phyloP scores from a whole-genome alignment of 148 eudicot species.

The Nepenthes mirabilis region DNA sequence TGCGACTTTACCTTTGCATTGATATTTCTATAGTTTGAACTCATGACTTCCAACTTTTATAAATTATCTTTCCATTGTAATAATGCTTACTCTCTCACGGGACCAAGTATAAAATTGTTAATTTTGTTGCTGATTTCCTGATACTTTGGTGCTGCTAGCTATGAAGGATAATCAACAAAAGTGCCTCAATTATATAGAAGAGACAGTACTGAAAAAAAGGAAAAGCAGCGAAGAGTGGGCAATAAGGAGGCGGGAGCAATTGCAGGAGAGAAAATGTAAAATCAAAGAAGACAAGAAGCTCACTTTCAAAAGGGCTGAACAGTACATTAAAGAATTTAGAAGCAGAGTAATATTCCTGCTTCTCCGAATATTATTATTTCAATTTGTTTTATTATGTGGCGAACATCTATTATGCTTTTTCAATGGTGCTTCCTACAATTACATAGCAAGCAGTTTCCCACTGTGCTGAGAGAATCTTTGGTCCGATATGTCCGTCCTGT shows the following conservation, averaged over 20 bases:
- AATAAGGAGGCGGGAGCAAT: slow-evolving; percentile 51
- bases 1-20: too few species aligned
- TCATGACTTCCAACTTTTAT: too few species aligned
- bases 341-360: slow-evolving; percentile 26
- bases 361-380: neutral
- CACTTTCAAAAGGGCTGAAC: slow-evolving; percentile 69
- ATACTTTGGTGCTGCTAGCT: neutral
- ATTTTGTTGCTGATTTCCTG: neutral
- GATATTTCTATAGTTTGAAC: too few species aligned
- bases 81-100: too few species aligned
- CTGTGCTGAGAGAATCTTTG: too few species aligned
- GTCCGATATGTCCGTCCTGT: too few species aligned
- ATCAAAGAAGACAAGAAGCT: slow-evolving; percentile 27
- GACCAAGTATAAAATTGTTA: too few species aligned
- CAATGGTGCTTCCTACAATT: too few species aligned
- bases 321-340: slow-evolving; percentile 53
- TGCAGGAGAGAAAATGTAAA: slow-evolving; percentile 52
- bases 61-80: too few species aligned
- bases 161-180: slow-evolving; percentile 51
- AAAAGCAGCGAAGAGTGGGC: slow-evolving; percentile 84
- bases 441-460: too few species aligned
- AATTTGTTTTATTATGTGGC: neutral
- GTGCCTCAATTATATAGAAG: slow-evolving; percentile 47
- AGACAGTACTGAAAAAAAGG: slow-evolving; percentile 84
- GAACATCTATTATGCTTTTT: neutral